Base-by-base conservation (phyloP, 1,284 basidiomycete genomes). In the Cryptococcus jaspeensis region DNA sequence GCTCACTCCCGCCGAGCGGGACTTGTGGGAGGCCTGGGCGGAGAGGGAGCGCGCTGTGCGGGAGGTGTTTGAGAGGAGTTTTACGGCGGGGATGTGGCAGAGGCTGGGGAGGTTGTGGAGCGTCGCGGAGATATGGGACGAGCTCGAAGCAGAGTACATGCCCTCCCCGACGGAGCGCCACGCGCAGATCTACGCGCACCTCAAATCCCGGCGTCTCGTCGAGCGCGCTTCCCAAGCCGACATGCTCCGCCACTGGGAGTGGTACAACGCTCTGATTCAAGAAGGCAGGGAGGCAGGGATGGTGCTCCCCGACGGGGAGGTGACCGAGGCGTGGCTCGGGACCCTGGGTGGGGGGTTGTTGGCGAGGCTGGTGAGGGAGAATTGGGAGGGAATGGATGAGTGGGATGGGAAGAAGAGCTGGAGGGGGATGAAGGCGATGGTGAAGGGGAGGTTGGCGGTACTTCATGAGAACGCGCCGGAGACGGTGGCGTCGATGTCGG, bases 101-200 rank as follows among this genome's bases (percentile, higher is more conserved):
- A 8, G 18, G 13, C 20, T 50, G 11, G 48, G 48, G 8, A 11
- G 25, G 3, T 22, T 50, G 48, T 50, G 48, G 48, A 50, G 48
- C 20, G 25, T 25, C 12, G 20, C 37, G 15, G 48, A 50, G n/a
- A 50, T 50, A 18, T 50, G 48, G 48, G 36, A 50, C 15, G 25
- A 18, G 4, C 37, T 50, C 3, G 48, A 50, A 20, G 32, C 12
- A 5, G 48, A 50, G 18, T 50, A 50, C 36, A 38, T 40, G 32
- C 48, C 48, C 12, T 50, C 48, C n/a, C 48, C 48, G 3, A 18
- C 25, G 16, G 48, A 50, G 32, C 48, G 48, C 16, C 48, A 50
- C 15, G n/a, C 48, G 11, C 36, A 37, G 11, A 39, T 50, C 20
- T 15, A 38, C 35, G n/a, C 37, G 11, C 22, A 37, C 48, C 48